Conservation (phyloP, 345 rosid species). For the Noccaea bulbosa region DNA sequence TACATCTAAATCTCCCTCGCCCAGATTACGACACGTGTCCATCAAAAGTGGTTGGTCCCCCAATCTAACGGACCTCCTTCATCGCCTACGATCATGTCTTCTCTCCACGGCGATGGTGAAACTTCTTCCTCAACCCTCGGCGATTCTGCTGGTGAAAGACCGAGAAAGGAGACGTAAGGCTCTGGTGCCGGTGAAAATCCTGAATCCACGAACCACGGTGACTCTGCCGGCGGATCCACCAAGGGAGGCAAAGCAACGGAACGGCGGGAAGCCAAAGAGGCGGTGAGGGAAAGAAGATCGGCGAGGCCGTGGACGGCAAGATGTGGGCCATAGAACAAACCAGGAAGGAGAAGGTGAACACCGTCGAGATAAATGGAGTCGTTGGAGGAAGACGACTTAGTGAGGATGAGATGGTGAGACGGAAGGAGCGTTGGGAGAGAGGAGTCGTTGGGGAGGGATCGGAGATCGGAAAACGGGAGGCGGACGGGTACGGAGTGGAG, state of each 20-base stretch:
- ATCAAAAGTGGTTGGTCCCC: conserved; percentile 29
- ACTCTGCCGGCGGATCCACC: conserved; percentile 33
- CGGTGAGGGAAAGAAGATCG: conserved; percentile 33
- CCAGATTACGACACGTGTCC: conserved; percentile 20
- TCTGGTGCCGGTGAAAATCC: conserved; percentile 34
- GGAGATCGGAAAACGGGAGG: conserved; percentile 47
- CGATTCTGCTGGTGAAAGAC: conserved; percentile 22
- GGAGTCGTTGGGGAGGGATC: conserved; percentile 41
- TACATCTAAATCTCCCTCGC: not conserved
- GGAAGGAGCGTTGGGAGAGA: conserved; percentile 50
- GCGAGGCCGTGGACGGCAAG: conserved; percentile 53
- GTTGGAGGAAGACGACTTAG: conserved; percentile 17
- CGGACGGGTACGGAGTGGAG: conserved; percentile 50
- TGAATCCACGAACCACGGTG: conserved; percentile 20
- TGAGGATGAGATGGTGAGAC: conserved; percentile 41
- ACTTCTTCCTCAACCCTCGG: conserved; percentile 31
- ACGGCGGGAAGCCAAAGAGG: conserved; percentile 9
- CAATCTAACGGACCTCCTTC: conserved; percentile 42
- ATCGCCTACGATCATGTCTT: conserved; percentile 24
- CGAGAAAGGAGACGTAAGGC: conserved; percentile 18
- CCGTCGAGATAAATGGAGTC: conserved; percentile 39
- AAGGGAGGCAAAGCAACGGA: conserved; percentile 23
- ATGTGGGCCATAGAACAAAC: conserved; percentile 47
- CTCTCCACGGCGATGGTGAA: conserved; percentile 39
- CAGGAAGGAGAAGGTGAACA: conserved; percentile 41